phyloP scores from a whole-genome alignment of 1,139 yeast species.

The Suhomyces taliae region DNA sequence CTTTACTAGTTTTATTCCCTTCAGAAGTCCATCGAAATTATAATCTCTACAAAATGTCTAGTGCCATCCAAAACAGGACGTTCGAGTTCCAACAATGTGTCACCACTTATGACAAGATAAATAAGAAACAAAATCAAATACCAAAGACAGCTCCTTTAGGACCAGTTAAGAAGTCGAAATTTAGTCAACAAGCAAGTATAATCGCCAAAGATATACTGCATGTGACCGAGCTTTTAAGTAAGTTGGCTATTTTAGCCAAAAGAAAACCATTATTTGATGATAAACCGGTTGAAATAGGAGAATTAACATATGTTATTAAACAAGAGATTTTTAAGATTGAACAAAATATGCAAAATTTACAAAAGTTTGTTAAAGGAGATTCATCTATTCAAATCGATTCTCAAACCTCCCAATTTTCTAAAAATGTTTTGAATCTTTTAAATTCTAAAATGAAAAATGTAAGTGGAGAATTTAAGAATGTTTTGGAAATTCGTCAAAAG shows the following conservation, averaged over 20 bases:
- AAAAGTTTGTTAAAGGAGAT: slow-evolving; percentile 52
- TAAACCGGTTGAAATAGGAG: slow-evolving; percentile 90
- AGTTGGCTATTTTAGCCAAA: slow-evolving; percentile 81
- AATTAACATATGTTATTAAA: slow-evolving; percentile 87
- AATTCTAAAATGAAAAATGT: slow-evolving; percentile 90
- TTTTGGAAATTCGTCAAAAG: slow-evolving; percentile 81
- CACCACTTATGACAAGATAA: slow-evolving; percentile 60
- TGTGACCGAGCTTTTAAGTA: slow-evolving; percentile 80
- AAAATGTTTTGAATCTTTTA: slow-evolving; percentile 80
- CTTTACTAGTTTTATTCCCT: no score
- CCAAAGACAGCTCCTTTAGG: slow-evolving; percentile 13
- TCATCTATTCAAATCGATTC: slow-evolving; percentile 48
- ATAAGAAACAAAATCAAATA: slow-evolving; percentile 34
- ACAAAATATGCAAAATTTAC: slow-evolving; percentile 68
- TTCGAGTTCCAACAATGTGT: slow-evolving; percentile 87
- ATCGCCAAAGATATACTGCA: slow-evolving; percentile 89
- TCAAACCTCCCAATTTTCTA: slow-evolving; percentile 71
- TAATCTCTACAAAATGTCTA: slow-evolving; percentile 18
- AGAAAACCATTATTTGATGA: slow-evolving; percentile 94
- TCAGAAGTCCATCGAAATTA: neutral
- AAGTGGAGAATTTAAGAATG: slow-evolving; percentile 87
- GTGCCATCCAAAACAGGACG: slow-evolving; percentile 70
- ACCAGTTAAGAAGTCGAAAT: slow-evolving; percentile 56
- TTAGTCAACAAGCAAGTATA: slow-evolving; percentile 74
- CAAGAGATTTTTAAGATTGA: slow-evolving; percentile 90